These are phyloP conservation scores for Coemansia asiatica DNA, from an alignment of 192 early-diverging fungal species.

Conservation along the genomic window DNA sequence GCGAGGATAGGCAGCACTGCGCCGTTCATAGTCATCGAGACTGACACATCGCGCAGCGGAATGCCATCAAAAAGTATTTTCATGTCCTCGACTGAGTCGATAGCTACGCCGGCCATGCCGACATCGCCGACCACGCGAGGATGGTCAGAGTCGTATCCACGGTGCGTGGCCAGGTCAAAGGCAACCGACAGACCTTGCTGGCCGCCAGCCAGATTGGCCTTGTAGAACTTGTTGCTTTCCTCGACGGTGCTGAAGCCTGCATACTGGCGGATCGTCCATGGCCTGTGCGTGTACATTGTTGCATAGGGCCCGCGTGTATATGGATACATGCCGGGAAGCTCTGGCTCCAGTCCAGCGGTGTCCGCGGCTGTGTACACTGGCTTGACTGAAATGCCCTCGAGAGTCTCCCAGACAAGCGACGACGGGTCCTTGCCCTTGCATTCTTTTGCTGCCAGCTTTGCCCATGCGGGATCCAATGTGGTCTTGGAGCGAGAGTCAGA, in stretches of 20 bases:
- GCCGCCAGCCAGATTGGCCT: constrained; percentile 81
- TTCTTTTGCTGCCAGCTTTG: constrained; percentile 72
- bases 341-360: constrained; percentile 58
- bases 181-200: constrained; percentile 87
- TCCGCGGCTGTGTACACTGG: constrained; percentile 83
- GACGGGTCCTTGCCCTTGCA: constrained; percentile 84
- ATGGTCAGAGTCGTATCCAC: constrained; percentile 89
- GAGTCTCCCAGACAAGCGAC: constrained; percentile 74
- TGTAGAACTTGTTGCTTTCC: constrained; percentile 86
- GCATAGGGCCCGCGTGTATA: constrained; percentile 84
- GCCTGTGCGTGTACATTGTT: constrained; percentile 80
- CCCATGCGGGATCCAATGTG: constrained; percentile 78
- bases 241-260: constrained; percentile 93
- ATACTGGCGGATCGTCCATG: constrained; percentile 89
- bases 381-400: constrained; percentile 83
- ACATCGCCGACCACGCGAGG: constrained; percentile 88
- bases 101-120: constrained; percentile 92
- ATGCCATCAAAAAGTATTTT: constrained; percentile 89
- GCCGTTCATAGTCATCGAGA: constrained; percentile 96
- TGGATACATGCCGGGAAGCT: constrained; percentile 82
- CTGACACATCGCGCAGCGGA: constrained; percentile 86
- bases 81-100: constrained; percentile 91
- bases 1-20: constrained; percentile 87
- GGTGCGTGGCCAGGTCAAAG: constrained; percentile 88
- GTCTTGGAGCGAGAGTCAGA: constrained; percentile 10